Conservation (phyloP, 169 alveolate genomes). For the Eimeria falciformis region DNA sequence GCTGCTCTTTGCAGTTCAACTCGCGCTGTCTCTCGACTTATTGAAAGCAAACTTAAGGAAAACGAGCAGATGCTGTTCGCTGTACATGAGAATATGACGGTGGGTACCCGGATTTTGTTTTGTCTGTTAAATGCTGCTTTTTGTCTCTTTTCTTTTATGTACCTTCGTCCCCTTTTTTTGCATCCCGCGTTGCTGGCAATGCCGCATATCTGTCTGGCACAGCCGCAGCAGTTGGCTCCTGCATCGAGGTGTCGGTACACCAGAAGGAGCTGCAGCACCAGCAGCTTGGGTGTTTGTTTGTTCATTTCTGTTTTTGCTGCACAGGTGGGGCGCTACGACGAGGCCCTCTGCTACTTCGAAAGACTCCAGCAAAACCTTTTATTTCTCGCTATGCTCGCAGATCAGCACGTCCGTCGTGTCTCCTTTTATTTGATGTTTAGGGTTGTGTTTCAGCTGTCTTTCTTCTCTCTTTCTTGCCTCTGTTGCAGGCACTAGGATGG, state of each 20-base stretch:
- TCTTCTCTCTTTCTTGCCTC: neutral
- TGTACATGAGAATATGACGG: constrained; percentile 56
- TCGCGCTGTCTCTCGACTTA: constrained; percentile 55
- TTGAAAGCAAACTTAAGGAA: constrained; percentile 69
- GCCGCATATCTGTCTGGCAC: neutral
- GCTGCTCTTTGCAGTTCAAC: constrained; percentile 38
- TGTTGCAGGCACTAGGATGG: neutral
- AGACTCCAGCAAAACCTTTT: constrained; percentile 74
- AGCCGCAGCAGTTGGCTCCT: neutral
- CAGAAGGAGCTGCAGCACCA: constrained; percentile 15
- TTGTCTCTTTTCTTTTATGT: neutral
- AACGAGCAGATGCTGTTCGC: constrained; percentile 73
- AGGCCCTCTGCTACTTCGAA: constrained; percentile 76
- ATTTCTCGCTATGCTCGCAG: constrained; percentile 76
- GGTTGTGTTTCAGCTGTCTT: too few relatives aligned
- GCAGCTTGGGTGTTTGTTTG: neutral
- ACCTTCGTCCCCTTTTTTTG: neutral
- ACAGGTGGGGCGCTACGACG: constrained; percentile 71
- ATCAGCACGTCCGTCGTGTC: constrained; percentile 61
- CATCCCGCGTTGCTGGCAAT: neutral
- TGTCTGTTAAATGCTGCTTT: neutral
- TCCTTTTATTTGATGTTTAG: neutral
- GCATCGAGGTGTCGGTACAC: neutral
- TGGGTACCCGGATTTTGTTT: neutral
- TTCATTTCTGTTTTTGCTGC: neutral